A percentile compares a stretch with the other conserved stretches of the same genome.
Evolutionary conservation across 2,329 filamentous ascomycete species (phyloP).

Genomic region (Aspergillus aculeatinus): DNA sequence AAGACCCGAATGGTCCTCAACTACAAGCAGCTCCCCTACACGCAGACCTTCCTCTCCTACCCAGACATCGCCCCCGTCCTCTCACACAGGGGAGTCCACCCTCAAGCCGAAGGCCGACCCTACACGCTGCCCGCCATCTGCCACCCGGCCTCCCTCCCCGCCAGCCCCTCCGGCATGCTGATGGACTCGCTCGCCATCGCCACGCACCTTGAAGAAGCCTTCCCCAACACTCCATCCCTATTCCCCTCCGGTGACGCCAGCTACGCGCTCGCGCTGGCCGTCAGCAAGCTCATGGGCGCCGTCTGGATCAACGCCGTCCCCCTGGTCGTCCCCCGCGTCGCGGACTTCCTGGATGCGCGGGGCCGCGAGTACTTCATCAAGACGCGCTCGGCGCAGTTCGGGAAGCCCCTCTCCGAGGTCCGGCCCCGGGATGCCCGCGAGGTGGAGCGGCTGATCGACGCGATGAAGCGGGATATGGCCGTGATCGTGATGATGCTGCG

Average conservation of each 20-base stretch:
- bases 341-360: slow-evolving; percentile 24
- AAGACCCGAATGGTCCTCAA: slow-evolving; percentile 21
- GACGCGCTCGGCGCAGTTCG: slow-evolving; percentile 25
- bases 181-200: slow-evolving; percentile 35
- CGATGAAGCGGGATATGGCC: slow-evolving; percentile 19
- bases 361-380: slow-evolving; percentile 29
- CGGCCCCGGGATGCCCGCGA: slow-evolving; percentile 19
- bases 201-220: slow-evolving; percentile 30
- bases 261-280: slow-evolving; percentile 27
- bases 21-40: slow-evolving; percentile 24
- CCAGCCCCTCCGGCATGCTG: slow-evolving; percentile 20
- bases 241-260: slow-evolving; percentile 36
- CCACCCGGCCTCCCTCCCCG: slow-evolving; percentile 21
- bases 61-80: slow-evolving; percentile 27
- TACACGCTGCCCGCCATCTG: slow-evolving; percentile 35
- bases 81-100: slow-evolving; percentile 19
- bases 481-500: slow-evolving; percentile 25
- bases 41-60: slow-evolving; percentile 23
- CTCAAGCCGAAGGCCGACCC: slow-evolving; percentile 10
- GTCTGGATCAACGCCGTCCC: background rate
- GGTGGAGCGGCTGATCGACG: slow-evolving; percentile 18
- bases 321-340: slow-evolving; percentile 25
- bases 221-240: slow-evolving; percentile 24
- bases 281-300: slow-evolving; percentile 2
- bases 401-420: slow-evolving; percentile 29